These are phyloP conservation scores for Claviceps capensis DNA, from an alignment of 2,329 filamentous ascomycete genomes.

Conservation along the genomic window DNA sequence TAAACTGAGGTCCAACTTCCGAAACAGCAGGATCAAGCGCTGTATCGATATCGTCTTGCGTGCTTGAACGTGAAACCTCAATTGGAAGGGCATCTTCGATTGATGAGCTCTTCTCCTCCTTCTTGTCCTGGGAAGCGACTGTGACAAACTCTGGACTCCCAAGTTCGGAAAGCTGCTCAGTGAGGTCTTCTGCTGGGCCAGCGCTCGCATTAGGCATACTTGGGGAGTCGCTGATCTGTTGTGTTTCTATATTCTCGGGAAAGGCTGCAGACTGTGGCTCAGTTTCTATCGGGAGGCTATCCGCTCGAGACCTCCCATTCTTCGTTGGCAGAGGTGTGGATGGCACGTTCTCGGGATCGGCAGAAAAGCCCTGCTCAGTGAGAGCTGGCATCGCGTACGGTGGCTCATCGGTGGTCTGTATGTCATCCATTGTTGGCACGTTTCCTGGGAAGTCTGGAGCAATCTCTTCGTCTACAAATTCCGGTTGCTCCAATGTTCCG, in stretches of 20 bases:
- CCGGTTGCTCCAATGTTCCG: neutral
- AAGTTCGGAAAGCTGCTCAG: neutral
- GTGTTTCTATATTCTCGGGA: neutral
- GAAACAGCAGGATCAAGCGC: neutral
- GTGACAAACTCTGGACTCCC: neutral
- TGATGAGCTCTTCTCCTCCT: conserved; percentile 6
- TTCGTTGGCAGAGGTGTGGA: neutral
- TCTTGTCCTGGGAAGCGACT: conserved; percentile 4
- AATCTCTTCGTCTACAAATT: neutral
- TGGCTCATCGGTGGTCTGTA: neutral
- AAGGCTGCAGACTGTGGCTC: neutral
- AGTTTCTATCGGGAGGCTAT: neutral
- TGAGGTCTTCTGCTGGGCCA: neutral
- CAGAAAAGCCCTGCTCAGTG: neutral
- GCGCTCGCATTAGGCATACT: no score
- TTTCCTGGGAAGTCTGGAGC: neutral
- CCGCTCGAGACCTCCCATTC: conserved; percentile 11
- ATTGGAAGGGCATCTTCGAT: neutral
- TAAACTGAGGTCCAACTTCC: neutral
- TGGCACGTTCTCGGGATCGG: conserved; percentile 4
- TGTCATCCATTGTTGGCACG: neutral
- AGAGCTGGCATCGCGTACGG: no score
- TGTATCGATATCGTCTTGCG: neutral
- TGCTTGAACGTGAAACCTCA: neutral
- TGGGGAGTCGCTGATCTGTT: neutral